Evolutionary conservation across 345 rosid species (phyloP).

Genomic region (Syzygium grande): DNA sequence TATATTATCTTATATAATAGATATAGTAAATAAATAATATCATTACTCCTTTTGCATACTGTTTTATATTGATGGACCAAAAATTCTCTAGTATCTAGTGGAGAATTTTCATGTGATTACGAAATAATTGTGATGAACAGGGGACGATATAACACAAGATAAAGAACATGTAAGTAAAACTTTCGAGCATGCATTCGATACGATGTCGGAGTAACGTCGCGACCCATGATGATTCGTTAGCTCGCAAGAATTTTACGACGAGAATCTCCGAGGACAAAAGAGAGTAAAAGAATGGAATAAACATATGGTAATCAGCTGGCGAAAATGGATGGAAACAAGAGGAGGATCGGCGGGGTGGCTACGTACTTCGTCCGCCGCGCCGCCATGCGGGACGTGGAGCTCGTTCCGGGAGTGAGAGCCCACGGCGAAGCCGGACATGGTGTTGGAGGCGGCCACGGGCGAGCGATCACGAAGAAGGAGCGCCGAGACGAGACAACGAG

Average conservation of each 20-base stretch:
- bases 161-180: background rate
- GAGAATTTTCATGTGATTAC: background rate
- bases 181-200: background rate
- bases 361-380: slow-evolving; percentile 20
- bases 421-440: slow-evolving; percentile 41
- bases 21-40: background rate
- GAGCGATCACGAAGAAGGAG: background rate
- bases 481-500: background rate
- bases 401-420: slow-evolving; percentile 23
- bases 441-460: slow-evolving; percentile 27
- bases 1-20: too few species aligned
- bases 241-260: background rate
- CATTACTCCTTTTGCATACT: background rate
- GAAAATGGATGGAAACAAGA: background rate
- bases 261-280: background rate
- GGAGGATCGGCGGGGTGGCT: background rate
- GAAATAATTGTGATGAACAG: background rate
- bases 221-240: background rate
- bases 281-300: background rate
- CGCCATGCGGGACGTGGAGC: slow-evolving; percentile 11
- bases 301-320: background rate
- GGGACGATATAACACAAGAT: background rate
- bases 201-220: fast-evolving
- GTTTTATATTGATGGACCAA: background rate
- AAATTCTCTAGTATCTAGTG: background rate